Evolutionary conservation across 2,329 filamentous ascomycete species (phyloP), one percentile per base, ranked within the genome.

Genomic region (Spiromastix sp.): DNA sequence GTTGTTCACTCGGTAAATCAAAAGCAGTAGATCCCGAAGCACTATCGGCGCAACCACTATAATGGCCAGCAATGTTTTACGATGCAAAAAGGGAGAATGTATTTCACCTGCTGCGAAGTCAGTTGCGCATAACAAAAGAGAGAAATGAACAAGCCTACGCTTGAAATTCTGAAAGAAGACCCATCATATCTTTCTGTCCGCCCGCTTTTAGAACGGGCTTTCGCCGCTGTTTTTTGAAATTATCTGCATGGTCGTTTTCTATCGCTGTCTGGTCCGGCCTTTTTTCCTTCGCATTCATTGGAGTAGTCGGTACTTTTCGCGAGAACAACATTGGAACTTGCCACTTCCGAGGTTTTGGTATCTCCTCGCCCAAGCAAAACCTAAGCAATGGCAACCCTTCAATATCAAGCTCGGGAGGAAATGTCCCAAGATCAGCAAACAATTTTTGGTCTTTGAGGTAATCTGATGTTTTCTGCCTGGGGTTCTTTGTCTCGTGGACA

Each of bases 101-200:
- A n/a, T n/a, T n/a, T n/a, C n/a, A n/a, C n/a, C n/a, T n/a, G n/a
- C n/a, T n/a, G n/a, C n/a, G n/a, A n/a, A n/a, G n/a, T n/a, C n/a
- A n/a, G n/a, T n/a, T n/a, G n/a, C n/a, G n/a, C n/a, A n/a, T n/a
- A n/a, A n/a, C n/a, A n/a, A n/a, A n/a, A n/a, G n/a, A n/a, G n/a
- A n/a, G n/a, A n/a, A n/a, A n/a, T n/a, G n/a, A n/a, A n/a, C n/a
- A n/a, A 24, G 18, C 27, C 27, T 12, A 33, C 44, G 32, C 50
- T 6, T 48, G 32, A 37, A 60, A 57, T n/a, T 54, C 49, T n/a
- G 45, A 41, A 15, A 60, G 42, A 9, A 57, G 18, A 22, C 47
- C 49, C 11, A 42, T 40, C 28, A 59, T 45, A 37, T 56, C 48
- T 21, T 44, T 49, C 8, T 32, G 32, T 9, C 40, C 41, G 16